Conservation (phyloP, 169 alveolate species). For the Theileria annulata region DNA sequence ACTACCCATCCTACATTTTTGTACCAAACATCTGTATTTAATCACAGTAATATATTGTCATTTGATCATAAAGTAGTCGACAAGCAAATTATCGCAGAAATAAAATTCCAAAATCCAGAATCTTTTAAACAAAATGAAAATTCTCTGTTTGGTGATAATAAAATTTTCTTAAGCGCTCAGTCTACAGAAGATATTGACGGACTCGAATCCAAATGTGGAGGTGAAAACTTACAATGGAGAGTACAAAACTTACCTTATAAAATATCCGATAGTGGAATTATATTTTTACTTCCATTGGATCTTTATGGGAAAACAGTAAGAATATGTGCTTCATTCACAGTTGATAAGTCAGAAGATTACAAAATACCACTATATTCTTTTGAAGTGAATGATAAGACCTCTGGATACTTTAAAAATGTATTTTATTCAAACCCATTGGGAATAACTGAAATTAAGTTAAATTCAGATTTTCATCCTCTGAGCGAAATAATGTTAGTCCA, state of each 20-base stretch:
- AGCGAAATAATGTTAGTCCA: conserved; percentile 42
- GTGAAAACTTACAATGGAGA: conserved; percentile 20
- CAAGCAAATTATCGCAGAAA: neutral
- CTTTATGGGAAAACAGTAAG: conserved; percentile 16
- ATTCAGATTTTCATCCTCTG: conserved; percentile 46
- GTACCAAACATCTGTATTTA: neutral
- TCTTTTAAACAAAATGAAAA: neutral
- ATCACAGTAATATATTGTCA: neutral
- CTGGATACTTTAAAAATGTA: neutral
- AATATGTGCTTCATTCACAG: conserved; percentile 32
- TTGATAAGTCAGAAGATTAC: neutral
- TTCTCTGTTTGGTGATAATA: neutral
- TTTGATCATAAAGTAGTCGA: conserved; percentile 9
- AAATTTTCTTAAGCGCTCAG: conserved; percentile 12
- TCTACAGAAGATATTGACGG: conserved; percentile 10
- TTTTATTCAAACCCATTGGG: conserved; percentile 43
- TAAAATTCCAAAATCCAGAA: neutral
- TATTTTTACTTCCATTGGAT: conserved; percentile 18
- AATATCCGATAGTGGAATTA: neutral
- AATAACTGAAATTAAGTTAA: conserved; percentile 19
- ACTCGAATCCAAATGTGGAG: conserved; percentile 24
- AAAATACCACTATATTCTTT: conserved; percentile 5
- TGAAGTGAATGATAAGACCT: neutral
- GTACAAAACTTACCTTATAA: neutral
- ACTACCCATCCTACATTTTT: neutral